phyloP scores from a whole-genome alignment of 2,329 filamentous ascomycete genomes.

The Lachnellula occidentalis region DNA sequence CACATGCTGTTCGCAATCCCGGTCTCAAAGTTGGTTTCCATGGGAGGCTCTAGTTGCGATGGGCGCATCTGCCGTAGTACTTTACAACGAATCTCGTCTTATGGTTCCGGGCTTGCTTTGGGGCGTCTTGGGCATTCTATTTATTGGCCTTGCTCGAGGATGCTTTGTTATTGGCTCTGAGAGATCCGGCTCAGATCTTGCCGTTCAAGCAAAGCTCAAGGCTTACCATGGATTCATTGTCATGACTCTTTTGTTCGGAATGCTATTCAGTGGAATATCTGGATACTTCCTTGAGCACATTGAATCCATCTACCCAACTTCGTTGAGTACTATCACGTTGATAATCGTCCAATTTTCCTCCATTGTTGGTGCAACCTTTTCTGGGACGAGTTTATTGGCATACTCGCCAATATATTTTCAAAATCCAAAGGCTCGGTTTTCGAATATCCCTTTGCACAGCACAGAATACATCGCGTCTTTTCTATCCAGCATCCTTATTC shows the following conservation, averaged over 20 bases:
- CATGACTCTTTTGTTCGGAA: constrained; percentile 22
- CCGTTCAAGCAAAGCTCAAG: constrained; percentile 10
- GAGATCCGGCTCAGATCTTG: constrained; percentile 8
- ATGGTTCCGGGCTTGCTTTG: constrained; percentile 24
- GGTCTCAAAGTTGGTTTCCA: constrained; percentile 9
- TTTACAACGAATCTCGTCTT: constrained; percentile 27
- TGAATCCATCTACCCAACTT: constrained; percentile 2
- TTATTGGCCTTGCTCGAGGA: constrained; percentile 19
- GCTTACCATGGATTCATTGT: constrained; percentile 18
- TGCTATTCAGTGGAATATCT: constrained; percentile 14
- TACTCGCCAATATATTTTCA: constrained; percentile 21
- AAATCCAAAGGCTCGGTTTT: constrained; percentile 5
- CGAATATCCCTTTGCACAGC: constrained; percentile 4
- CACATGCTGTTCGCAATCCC: constrained; percentile 11
- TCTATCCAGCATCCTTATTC: constrained; percentile 10
- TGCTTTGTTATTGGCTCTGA: constrained; percentile 17
- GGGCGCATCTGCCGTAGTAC: constrained; percentile 9
- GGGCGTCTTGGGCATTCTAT: constrained; percentile 14
- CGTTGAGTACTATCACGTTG: constrained; percentile 6
- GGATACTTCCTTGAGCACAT: constrained; percentile 11
- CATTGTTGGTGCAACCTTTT: constrained; percentile 13
- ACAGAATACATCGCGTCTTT: constrained; percentile 11
- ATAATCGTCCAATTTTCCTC: constrained; percentile 13
- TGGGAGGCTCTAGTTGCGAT: constrained; percentile 15
- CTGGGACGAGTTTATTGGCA: constrained; percentile 16